phyloP scores from a whole-genome alignment of 352 stramenopile genomes.

The Globisporangium apiculatum region DNA sequence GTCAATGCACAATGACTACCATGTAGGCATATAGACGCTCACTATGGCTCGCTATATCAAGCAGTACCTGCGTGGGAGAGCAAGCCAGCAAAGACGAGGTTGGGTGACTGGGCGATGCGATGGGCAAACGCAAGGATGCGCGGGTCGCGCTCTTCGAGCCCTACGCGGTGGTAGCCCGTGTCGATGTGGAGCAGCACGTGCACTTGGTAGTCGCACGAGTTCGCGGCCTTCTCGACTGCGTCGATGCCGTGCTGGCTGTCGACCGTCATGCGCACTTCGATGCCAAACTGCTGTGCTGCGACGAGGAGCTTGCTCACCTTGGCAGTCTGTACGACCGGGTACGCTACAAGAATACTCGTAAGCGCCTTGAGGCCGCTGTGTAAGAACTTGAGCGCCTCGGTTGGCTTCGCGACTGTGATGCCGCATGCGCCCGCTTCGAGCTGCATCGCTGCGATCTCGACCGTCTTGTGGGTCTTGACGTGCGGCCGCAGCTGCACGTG shows the following conservation, averaged over 20 bases:
- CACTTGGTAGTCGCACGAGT: conserved; percentile 28
- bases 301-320: conserved; percentile 53
- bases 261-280: conserved; percentile 55
- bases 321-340: conserved; percentile 51
- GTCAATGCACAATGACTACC: too few relatives aligned
- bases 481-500: conserved; percentile 57
- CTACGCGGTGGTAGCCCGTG: conserved; percentile 70
- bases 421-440: conserved; percentile 43
- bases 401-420: conserved; percentile 63
- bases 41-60: background rate
- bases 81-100: conserved; percentile 48
- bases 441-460: conserved; percentile 53
- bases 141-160: conserved; percentile 48
- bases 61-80: conserved; percentile 46
- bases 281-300: conserved; percentile 29
- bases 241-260: conserved; percentile 49
- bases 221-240: conserved; percentile 42
- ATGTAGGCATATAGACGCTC: too few relatives aligned
- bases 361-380: conserved; percentile 32
- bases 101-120: conserved; percentile 39
- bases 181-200: conserved; percentile 70
- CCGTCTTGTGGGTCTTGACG: conserved; percentile 73
- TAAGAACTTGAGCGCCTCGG: conserved; percentile 60
- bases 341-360: conserved; percentile 52
- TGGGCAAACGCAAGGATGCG: conserved; percentile 40